Evolutionary conservation across 176 grass and related monocot genomes (phyloP), one percentile per base, ranked within the genome.

Genomic region (Ensete ventricosum): DNA sequence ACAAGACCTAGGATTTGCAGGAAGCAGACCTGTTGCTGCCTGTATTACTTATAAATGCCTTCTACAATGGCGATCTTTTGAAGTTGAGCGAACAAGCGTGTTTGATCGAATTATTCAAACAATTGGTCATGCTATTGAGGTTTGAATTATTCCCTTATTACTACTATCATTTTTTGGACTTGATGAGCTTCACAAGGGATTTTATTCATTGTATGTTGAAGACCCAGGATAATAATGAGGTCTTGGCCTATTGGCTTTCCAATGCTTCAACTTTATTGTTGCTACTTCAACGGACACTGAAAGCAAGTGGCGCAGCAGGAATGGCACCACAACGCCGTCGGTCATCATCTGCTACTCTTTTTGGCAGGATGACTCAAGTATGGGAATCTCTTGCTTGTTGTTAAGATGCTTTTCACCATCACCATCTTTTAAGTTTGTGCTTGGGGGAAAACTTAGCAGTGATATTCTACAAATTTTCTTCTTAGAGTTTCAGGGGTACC

Each of bases 91-190:
- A 19, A 99, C 95, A 80, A 99, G 95, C 84, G 95, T 99, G 76
- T 99, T 99, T 84, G 90, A 99, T 85, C 95, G 90, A 80, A 99
- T 99, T 75, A 94, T 99, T 89, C 95, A 99, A 78, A 99, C 95
- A 76, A 89, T 99, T 72, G 95, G 95, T 64, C 95, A 99, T 84
- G 95, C 95, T 26, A 99, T 99, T 69, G 95, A 99, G 95, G 95
- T 99, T 83, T 60, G 62, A 80, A 88, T 68, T 81, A n/a, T 25
- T 63, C 53, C 62, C 9, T 62, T 81, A 19, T 29, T 81, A 10
- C 65, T 51, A 57, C 53, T 75, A 14, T 68, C 54, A 7, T 72
- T 48, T 29, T 16, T 57, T 76, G 59, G 5, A 72, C 16, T 67
- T 12, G 50, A 34, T 50, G 64, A 26, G 19, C 9, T 49, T 52